phyloP scores from a whole-genome alignment of 345 rosid genomes.

The Salix dunnii region DNA sequence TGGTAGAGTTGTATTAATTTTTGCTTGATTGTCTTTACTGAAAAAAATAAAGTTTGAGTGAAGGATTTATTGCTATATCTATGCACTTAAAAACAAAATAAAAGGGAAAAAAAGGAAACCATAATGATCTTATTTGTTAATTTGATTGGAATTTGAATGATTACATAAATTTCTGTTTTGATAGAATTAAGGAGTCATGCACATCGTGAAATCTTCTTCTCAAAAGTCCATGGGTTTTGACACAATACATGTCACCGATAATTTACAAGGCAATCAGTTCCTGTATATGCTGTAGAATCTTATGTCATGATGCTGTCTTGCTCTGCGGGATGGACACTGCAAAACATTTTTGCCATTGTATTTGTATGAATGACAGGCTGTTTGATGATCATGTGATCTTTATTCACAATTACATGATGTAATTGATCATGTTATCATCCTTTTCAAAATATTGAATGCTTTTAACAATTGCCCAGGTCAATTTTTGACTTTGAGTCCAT shows the following conservation, averaged over 20 bases:
- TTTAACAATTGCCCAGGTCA: conserved; percentile 48
- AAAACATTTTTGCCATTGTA: not conserved
- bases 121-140: not conserved
- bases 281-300: not conserved
- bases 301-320: not conserved
- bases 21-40: not conserved
- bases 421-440: not conserved
- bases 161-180: not conserved
- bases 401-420: not conserved
- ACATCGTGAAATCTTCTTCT: not conserved
- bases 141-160: not conserved
- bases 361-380: not conserved
- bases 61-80: not conserved
- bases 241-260: not conserved
- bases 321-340: not conserved
- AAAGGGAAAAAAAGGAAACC: not conserved
- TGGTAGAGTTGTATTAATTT: not conserved
- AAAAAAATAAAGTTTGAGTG: not conserved
- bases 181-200: not conserved
- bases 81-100: not conserved
- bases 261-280: not conserved
- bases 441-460: not conserved
- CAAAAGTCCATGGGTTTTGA: not conserved
- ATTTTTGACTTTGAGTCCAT: conserved; percentile 89
- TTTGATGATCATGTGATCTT: conserved; percentile 1